Conservation (phyloP, 768 basidiomycete species). For the Trametes meyenii region DNA sequence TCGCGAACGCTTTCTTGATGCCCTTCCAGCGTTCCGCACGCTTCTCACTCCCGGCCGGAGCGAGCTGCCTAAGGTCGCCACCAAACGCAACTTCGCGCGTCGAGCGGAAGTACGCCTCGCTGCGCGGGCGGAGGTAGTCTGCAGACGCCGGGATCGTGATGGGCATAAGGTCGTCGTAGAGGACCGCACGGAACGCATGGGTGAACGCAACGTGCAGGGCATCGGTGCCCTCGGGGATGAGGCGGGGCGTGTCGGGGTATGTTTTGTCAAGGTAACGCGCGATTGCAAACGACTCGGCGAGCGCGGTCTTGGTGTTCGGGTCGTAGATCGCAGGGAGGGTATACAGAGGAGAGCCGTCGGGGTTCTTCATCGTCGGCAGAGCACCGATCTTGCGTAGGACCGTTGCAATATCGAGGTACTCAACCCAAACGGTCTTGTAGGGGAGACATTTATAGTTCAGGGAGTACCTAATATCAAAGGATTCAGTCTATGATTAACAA, state of each 20-base stretch:
- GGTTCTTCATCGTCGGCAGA: conserved; percentile 36
- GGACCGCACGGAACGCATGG: conserved; percentile 12
- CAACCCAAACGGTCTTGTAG: conserved; percentile 54
- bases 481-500: neutral
- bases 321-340: conserved; percentile 58
- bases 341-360: conserved; percentile 40
- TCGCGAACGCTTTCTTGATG: conserved; percentile 30
- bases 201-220: conserved; percentile 46
- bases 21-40: conserved; percentile 36
- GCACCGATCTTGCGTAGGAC: conserved; percentile 41
- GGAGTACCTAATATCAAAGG: conserved; percentile 22
- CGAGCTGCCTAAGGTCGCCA: conserved; percentile 40
- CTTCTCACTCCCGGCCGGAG: conserved; percentile 22
- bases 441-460: conserved; percentile 45
- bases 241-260: conserved; percentile 46
- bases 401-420: conserved; percentile 51
- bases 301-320: conserved; percentile 39
- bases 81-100: conserved; percentile 34
- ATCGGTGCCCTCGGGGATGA: conserved; percentile 44
- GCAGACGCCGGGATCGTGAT: conserved; percentile 22
- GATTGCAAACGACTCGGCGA: conserved; percentile 51
- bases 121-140: conserved; percentile 11
- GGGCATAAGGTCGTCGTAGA: conserved; percentile 26
- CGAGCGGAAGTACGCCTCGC: conserved; percentile 36
- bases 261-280: conserved; percentile 53